A percentile compares a stretch with the other conserved stretches of the same genome.
These are phyloP conservation scores for Lecanicillium sp. DNA, from an alignment of 2,329 filamentous ascomycete genomes.

Conservation along the genomic window DNA sequence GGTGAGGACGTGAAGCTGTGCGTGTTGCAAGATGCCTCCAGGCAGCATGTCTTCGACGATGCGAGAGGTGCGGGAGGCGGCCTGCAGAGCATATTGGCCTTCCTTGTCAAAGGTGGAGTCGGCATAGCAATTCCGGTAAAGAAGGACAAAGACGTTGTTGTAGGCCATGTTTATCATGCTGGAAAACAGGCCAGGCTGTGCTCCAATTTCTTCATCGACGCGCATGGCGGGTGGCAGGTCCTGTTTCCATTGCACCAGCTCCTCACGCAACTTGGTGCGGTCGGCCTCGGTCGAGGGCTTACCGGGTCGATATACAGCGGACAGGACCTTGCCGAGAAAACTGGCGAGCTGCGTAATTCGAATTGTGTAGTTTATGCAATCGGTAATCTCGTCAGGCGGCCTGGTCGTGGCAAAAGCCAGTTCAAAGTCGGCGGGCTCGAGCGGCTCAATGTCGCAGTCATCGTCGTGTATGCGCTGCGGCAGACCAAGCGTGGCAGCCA, in stretches of 20 bases:
- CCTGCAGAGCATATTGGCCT: slow-evolving; percentile 36
- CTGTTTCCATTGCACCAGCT: slow-evolving; percentile 34
- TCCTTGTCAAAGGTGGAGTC: slow-evolving; percentile 26
- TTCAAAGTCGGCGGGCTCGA: slow-evolving; percentile 16
- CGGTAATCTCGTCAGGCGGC: slow-evolving; percentile 21
- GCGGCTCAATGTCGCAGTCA: slow-evolving; percentile 39
- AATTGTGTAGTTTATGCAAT: slow-evolving; percentile 31
- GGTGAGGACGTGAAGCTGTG: slow-evolving; percentile 41
- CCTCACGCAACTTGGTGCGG: slow-evolving; percentile 29
- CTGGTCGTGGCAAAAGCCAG: slow-evolving; percentile 12
- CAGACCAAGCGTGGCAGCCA: slow-evolving; percentile 37
- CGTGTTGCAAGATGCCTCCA: slow-evolving; percentile 34
- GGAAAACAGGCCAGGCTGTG: slow-evolving; percentile 32
- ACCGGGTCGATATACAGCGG: slow-evolving; percentile 15
- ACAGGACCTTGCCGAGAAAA: slow-evolving; percentile 22
- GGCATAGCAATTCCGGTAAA: slow-evolving; percentile 38
- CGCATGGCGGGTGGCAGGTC: slow-evolving; percentile 23
- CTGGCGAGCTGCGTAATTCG: slow-evolving; percentile 20
- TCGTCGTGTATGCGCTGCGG: slow-evolving; percentile 43
- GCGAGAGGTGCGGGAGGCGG: slow-evolving; percentile 38
- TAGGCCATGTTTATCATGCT: slow-evolving; percentile 39
- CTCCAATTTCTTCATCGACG: slow-evolving; percentile 14
- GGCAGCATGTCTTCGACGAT: slow-evolving; percentile 44
- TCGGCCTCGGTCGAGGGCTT: slow-evolving; percentile 19
- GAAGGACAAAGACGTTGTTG: slow-evolving; percentile 40